phyloP scores from a whole-genome alignment of 257 asterid genomes.

The Plantago elongata region DNA sequence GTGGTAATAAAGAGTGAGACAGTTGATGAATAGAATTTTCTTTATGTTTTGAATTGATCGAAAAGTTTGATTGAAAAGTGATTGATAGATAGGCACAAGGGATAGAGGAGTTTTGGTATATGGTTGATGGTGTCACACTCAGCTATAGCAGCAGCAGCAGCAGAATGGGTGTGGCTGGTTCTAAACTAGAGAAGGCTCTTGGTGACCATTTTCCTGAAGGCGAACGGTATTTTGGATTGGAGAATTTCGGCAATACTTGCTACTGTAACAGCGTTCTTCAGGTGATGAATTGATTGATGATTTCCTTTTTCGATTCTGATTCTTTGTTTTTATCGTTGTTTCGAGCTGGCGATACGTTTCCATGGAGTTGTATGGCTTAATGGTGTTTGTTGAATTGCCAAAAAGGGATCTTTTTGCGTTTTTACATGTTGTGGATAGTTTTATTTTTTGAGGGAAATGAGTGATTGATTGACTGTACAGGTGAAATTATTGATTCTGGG shows the following conservation, averaged over 20 bases:
- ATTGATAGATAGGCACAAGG: neutral
- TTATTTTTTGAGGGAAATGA: neutral
- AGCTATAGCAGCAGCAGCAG: neutral
- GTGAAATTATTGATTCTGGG: neutral
- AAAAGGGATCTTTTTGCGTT: neutral
- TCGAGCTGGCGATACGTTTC: neutral
- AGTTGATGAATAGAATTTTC: neutral
- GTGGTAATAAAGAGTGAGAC: neutral
- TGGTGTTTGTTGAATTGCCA: neutral
- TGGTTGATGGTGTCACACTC: conserved; percentile 18
- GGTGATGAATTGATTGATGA: conserved; percentile 22
- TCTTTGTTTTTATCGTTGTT: neutral
- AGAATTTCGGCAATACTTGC: conserved; percentile 73
- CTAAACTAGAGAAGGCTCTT: conserved; percentile 64
- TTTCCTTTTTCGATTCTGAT: neutral
- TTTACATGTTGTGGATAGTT: neutral
- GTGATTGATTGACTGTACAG: neutral
- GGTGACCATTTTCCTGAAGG: conserved; percentile 81
- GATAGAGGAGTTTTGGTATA: conserved; percentile 7
- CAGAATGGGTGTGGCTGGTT: conserved; percentile 64
- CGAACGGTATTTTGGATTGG: conserved; percentile 66
- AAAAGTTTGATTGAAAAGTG: neutral
- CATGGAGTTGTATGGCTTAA: conserved; percentile 12
- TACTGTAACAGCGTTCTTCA: conserved; percentile 69
- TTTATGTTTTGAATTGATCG: neutral